Evolutionary conservation across 345 rosid species (phyloP), one percentile per base, ranked within the genome.

Genomic region (Hibiscus mutabilis): DNA sequence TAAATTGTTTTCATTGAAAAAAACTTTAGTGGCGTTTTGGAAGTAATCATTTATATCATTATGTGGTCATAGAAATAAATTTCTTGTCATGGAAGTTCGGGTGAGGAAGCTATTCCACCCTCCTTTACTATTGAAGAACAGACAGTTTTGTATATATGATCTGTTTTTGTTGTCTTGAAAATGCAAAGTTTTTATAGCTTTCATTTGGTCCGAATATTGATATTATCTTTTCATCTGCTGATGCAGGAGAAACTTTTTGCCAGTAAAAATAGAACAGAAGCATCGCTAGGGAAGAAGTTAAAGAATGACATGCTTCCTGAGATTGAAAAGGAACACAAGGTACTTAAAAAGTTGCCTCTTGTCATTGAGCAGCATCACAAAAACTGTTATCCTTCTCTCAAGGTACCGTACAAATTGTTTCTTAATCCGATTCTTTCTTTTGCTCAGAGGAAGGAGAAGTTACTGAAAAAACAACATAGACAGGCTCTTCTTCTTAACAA

Each of bases 401-500:
- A 75, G 60, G 69, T 79, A 11, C 46, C 46, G 14, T 42, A 77
- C 51, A 77, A 72, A 51, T 35, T 78, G 55, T 74, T 74, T 61
- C 71, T 69, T 72, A 67, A 46, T 75, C 40, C 16, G 18, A 27
- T 68, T 75, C 44, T 40, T 69, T 33, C 60, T 24, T 69, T 69
- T 55, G 33, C 59, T 21, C 82, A 95, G 97, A 84, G 91, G 82
- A 95, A 90, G 82, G 97, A 95, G 82, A 89, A 62, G 83, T 60
- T 90, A 72, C 82, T 95, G 75, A 95, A 95, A 76, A 95, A 87
- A 79, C 99, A 95, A 78, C 99, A 95, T 62, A 86, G 97, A 76
- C 92, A 95, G 79, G 95, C 96, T 74, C 76, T 86, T 70, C 96
- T 92, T 74, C 96, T 92, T 66, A 86, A 95, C 74, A 95, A 82